These are phyloP conservation scores for Triglochin maritima DNA, from an alignment of 106 monocot genomes.

Conservation along the genomic window DNA sequence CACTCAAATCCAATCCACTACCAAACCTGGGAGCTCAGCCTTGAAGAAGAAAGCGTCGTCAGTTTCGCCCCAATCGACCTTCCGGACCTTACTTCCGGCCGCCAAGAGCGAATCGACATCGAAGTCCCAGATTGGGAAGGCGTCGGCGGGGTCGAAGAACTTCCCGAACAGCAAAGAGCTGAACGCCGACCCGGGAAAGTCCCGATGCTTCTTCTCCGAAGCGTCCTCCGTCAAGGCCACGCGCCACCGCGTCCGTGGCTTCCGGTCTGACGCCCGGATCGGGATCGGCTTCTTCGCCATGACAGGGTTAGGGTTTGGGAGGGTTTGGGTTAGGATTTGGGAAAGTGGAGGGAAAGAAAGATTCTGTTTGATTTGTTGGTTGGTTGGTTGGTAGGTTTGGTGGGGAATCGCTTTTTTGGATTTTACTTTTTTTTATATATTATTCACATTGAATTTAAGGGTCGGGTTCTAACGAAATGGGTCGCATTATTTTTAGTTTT, in stretches of 20 bases:
- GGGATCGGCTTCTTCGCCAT: slow-evolving; percentile 24
- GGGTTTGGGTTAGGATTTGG: neutral
- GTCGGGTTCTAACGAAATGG: too few species aligned
- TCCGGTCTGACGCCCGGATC: slow-evolving; percentile 24
- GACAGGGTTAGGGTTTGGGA: neutral
- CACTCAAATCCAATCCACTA: too few species aligned
- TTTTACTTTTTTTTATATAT: neutral
- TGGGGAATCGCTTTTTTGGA: neutral
- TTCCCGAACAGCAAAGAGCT: slow-evolving; percentile 78
- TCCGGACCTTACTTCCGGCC: slow-evolving; percentile 33
- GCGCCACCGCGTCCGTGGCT: slow-evolving; percentile 41
- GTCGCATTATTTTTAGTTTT: too few species aligned
- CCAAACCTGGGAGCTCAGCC: slow-evolving; percentile 50
- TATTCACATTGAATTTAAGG: too few species aligned
- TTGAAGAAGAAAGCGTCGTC: slow-evolving; percentile 39
- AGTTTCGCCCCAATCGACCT: slow-evolving; percentile 61
- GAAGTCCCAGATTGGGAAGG: slow-evolving; percentile 97
- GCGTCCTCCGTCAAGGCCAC: slow-evolving; percentile 50
- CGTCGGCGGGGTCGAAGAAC: slow-evolving; percentile 93
- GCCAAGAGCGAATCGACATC: slow-evolving; percentile 47
- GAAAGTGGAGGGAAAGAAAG: neutral
- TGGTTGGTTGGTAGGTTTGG: neutral
- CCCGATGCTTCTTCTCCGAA: slow-evolving; percentile 38
- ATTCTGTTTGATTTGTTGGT: neutral
- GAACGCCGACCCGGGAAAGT: slow-evolving; percentile 56